Percentiles rank a stretch among this genome's conserved stretches.
phyloP scores from a whole-genome alignment of 371 early-diverging fungal genomes.

The Mortierella sp. region DNA sequence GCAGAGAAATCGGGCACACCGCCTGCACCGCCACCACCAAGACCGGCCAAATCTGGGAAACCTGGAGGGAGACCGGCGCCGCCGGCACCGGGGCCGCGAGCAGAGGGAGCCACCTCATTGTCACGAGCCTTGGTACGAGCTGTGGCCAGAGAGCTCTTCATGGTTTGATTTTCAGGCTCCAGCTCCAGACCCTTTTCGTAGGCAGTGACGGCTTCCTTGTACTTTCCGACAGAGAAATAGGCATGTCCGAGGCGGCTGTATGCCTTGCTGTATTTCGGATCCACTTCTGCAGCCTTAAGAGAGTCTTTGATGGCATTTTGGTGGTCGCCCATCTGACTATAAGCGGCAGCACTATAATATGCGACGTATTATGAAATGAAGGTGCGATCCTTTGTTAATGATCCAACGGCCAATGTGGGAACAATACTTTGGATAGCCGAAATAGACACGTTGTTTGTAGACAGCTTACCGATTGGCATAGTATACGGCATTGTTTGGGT shows the following conservation, averaged over 20 bases:
- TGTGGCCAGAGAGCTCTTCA: conserved; percentile 71
- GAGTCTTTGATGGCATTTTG: conserved; percentile 90
- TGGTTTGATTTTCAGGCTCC: conserved; percentile 87
- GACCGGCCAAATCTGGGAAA: conserved; percentile 49
- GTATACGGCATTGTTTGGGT: conserved; percentile 89
- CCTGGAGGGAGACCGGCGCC: conserved; percentile 43
- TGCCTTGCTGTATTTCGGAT: conserved; percentile 91
- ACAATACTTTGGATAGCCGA: not conserved
- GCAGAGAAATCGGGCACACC: conserved; percentile 76
- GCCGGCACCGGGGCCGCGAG: conserved; percentile 49
- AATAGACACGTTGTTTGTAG: not conserved
- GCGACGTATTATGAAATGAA: not conserved
- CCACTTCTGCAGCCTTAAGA: conserved; percentile 82
- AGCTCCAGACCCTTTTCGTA: conserved; percentile 91
- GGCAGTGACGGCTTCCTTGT: conserved; percentile 85
- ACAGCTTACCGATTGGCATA: conserved; percentile 87
- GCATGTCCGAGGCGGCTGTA: conserved; percentile 96
- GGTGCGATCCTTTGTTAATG: not conserved
- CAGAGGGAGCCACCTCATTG: conserved; percentile 48
- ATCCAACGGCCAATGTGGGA: too few species aligned
- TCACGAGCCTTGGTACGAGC: conserved; percentile 66
- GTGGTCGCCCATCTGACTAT: conserved; percentile 88
- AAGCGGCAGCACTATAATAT: conserved; percentile 89
- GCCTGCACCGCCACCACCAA: conserved; percentile 65
- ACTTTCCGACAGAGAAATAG: conserved; percentile 86